Evolutionary conservation across 352 stramenopile species (phyloP).

Genomic region (Pythium rhizo-oryzae): DNA sequence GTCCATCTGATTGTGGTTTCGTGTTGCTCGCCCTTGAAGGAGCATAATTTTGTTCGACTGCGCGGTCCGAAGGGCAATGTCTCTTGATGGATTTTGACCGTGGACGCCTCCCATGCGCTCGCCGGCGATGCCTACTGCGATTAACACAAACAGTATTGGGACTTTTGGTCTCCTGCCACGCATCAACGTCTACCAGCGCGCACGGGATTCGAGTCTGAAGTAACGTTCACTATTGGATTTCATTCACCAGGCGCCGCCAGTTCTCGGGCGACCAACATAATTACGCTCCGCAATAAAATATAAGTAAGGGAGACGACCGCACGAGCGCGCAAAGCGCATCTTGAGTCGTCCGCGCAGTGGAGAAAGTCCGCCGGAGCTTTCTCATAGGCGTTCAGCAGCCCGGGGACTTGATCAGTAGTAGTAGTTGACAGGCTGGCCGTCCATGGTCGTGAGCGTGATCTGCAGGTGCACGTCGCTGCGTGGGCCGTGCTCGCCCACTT

Average conservation of each 20-base stretch:
- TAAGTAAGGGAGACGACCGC: background rate
- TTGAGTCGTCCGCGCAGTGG: background rate
- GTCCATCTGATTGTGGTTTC: too few species aligned
- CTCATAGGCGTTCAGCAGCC: background rate
- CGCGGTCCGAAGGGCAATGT: too few species aligned
- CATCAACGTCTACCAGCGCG: too few species aligned
- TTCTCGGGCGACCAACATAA: background rate
- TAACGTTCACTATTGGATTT: background rate
- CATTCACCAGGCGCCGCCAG: background rate
- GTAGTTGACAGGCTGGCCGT: constrained; percentile 52
- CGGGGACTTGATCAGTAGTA: constrained; percentile 20
- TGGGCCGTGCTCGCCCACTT: constrained; percentile 43
- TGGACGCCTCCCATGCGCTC: too few species aligned
- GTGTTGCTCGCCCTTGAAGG: too few species aligned
- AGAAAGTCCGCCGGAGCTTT: too few species aligned
- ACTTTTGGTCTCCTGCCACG: too few species aligned
- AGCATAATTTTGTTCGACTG: too few species aligned
- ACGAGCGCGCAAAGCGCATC: background rate
- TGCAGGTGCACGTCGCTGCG: constrained; percentile 69
- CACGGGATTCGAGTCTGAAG: background rate
- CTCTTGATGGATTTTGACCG: too few species aligned
- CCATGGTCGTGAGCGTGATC: constrained; percentile 54
- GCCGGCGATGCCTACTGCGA: too few species aligned
- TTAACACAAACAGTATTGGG: too few species aligned
- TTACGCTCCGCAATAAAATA: constrained; percentile 9